Conservation (phyloP, 352 stramenopile genomes). For the Phytophthora sansomeana region DNA sequence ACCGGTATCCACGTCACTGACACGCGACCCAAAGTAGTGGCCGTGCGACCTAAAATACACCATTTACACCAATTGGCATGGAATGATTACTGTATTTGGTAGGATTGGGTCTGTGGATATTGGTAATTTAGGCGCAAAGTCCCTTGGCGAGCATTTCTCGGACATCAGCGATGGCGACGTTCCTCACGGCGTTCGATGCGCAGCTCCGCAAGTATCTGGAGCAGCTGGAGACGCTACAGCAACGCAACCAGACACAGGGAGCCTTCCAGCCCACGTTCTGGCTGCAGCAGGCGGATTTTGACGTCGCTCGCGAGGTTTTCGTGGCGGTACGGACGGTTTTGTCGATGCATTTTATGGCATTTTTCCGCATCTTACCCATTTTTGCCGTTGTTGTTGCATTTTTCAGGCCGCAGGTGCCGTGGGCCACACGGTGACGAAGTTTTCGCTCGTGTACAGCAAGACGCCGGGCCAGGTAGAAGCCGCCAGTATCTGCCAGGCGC, state of each 20-base stretch:
- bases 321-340: conserved; percentile 53
- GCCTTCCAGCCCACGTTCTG: conserved; percentile 82
- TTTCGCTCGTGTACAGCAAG: conserved; percentile 88
- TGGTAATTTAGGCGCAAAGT: not conserved
- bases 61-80: not conserved
- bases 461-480: conserved; percentile 72
- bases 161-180: conserved; percentile 49
- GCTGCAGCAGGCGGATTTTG: conserved; percentile 80
- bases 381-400: conserved; percentile 9
- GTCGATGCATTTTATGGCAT: not conserved
- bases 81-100: conserved; percentile 16
- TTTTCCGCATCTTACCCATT: conserved; percentile 1
- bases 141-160: conserved; percentile 12
- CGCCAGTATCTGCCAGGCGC: conserved; percentile 79
- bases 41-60: not conserved
- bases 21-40: not conserved
- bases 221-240: conserved; percentile 72
- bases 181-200: conserved; percentile 67
- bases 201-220: conserved; percentile 56
- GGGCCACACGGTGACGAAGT: conserved; percentile 87
- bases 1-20: conserved; percentile 3
- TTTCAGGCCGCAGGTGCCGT: conserved; percentile 71
- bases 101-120: conserved; percentile 4
- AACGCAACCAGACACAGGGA: conserved; percentile 57
- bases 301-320: conserved; percentile 82